Evolutionary conservation across 2,329 filamentous ascomycete species (phyloP).

Genomic region (Trichophyton simii): DNA sequence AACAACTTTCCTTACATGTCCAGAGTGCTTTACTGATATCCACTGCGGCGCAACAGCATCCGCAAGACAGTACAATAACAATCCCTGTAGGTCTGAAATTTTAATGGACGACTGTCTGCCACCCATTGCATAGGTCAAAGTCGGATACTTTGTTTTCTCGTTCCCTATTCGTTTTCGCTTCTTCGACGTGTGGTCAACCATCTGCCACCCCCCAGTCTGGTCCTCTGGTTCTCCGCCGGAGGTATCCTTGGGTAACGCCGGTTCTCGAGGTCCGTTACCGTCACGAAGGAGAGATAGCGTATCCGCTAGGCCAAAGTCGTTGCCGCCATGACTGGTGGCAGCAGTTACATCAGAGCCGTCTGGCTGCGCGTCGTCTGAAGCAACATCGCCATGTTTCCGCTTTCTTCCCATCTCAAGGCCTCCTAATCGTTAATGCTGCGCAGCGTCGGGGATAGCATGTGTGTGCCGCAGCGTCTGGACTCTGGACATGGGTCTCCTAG

Average conservation of each 20-base stretch:
- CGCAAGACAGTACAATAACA: slow-evolving; percentile 50
- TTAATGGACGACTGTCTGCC: slow-evolving; percentile 44
- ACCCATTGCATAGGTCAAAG: slow-evolving; percentile 42
- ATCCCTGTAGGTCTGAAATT: slow-evolving; percentile 45
- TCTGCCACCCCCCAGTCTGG: slow-evolving; percentile 7
- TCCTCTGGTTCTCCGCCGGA: slow-evolving; percentile 5
- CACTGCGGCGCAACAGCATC: slow-evolving; percentile 51
- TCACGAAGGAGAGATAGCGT: slow-evolving; percentile 23
- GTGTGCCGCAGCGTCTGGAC: not conserved
- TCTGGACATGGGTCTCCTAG: not conserved
- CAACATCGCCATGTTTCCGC: slow-evolving; percentile 7
- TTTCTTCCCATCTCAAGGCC: slow-evolving; percentile 9
- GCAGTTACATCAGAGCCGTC: not conserved
- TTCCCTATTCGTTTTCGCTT: slow-evolving; percentile 27
- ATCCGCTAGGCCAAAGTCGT: slow-evolving; percentile 22
- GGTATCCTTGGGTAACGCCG: not conserved
- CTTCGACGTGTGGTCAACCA: slow-evolving; percentile 16
- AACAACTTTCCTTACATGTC: slow-evolving; percentile 59
- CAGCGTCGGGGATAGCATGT: not conserved
- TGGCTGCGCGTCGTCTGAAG: not conserved
- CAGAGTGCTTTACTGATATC: slow-evolving; percentile 47
- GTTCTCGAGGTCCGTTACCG: slow-evolving; percentile 10
- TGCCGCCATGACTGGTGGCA: slow-evolving; percentile 2
- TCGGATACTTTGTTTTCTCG: slow-evolving; percentile 39
- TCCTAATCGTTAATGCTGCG: not conserved